Evolutionary conservation across 345 rosid species (phyloP).

Genomic region (thale cress (Arabidopsis thaliana)): DNA sequence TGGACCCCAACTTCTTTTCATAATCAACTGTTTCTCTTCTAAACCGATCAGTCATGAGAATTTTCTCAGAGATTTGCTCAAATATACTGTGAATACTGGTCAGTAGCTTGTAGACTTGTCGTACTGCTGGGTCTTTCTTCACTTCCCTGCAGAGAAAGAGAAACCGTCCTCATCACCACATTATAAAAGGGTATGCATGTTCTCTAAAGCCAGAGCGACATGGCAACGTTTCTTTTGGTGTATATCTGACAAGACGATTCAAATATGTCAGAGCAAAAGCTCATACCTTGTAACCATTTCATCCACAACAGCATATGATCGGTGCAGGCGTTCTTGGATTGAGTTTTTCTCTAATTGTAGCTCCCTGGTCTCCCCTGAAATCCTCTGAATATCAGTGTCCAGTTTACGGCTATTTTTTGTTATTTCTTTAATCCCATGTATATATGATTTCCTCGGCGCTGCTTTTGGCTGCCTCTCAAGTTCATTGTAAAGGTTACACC

Average conservation of each 20-base stretch:
- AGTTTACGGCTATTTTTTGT: slow-evolving; percentile 82
- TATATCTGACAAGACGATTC: slow-evolving; percentile 30
- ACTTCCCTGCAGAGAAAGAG: slow-evolving; percentile 61
- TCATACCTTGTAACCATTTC: slow-evolving; percentile 77
- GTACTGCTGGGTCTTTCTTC: slow-evolving; percentile 65
- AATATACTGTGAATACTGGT: slow-evolving; percentile 75
- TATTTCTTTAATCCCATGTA: slow-evolving; percentile 76
- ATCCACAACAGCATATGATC: slow-evolving; percentile 78
- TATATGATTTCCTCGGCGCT: slow-evolving; percentile 64
- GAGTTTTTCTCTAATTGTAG: slow-evolving; percentile 87
- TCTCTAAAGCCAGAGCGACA: slow-evolving; percentile 11
- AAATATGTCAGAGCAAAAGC: slow-evolving; percentile 20
- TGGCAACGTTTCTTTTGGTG: slow-evolving; percentile 17
- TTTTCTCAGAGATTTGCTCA: slow-evolving; percentile 72
- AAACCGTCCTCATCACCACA: slow-evolving; percentile 11
- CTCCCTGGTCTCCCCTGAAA: slow-evolving; percentile 77
- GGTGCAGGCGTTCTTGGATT: slow-evolving; percentile 83
- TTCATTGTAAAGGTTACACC: slow-evolving; percentile 51
- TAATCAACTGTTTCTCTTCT: slow-evolving; percentile 68
- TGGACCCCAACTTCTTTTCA: slow-evolving; percentile 72
- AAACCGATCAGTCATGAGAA: slow-evolving; percentile 62
- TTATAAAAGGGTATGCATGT: not conserved
- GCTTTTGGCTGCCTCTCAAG: slow-evolving; percentile 59
- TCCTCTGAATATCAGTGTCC: slow-evolving; percentile 75
- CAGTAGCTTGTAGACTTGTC: slow-evolving; percentile 74